Percentiles rank a stretch among this genome's conserved stretches.
These are phyloP conservation scores for Xylariaceae sp. DNA, from an alignment of 2,329 filamentous ascomycete species.

Conservation along the genomic window DNA sequence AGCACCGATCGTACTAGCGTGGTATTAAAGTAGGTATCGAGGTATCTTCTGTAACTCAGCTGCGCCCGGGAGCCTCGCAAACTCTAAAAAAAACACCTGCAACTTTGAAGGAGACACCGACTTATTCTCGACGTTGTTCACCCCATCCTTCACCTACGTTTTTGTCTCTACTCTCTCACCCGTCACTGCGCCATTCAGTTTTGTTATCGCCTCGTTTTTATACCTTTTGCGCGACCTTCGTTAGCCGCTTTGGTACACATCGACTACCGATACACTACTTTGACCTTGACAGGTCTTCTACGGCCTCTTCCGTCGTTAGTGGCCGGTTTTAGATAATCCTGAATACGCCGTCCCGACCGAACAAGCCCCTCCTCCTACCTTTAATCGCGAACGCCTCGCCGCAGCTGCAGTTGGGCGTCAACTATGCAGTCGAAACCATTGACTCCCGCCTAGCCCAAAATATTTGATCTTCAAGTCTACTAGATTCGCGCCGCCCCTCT, in stretches of 20 bases:
- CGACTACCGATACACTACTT: not conserved
- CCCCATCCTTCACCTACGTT: not conserved
- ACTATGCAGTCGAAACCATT: slow-evolving; percentile 29
- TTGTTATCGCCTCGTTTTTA: not conserved
- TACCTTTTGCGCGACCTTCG: slow-evolving; percentile 5
- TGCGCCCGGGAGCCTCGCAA: not conserved
- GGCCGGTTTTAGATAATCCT: slow-evolving; percentile 5
- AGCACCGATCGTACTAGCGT: not conserved
- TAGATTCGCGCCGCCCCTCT: not conserved
- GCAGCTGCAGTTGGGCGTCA: slow-evolving; percentile 16
- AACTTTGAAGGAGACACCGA: not conserved
- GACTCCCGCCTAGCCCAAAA: slow-evolving; percentile 25
- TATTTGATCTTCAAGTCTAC: slow-evolving; percentile 15
- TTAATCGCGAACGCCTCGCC: slow-evolving; percentile 1
- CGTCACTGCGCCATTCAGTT: not conserved
- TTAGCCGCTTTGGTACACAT: slow-evolving; percentile 7
- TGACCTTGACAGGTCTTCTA: slow-evolving; percentile 8
- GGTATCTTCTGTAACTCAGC: not conserved
- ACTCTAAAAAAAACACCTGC: not conserved
- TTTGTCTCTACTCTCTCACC: not conserved
- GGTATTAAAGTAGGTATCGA: not conserved
- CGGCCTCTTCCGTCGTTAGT: slow-evolving; percentile 10
- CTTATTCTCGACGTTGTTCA: not conserved
- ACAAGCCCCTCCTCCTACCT: slow-evolving; percentile 6
- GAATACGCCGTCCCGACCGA: slow-evolving; percentile 8